Base-by-base conservation (phyloP, 2,329 filamentous ascomycete species). In the Curvularia spicifera region DNA sequence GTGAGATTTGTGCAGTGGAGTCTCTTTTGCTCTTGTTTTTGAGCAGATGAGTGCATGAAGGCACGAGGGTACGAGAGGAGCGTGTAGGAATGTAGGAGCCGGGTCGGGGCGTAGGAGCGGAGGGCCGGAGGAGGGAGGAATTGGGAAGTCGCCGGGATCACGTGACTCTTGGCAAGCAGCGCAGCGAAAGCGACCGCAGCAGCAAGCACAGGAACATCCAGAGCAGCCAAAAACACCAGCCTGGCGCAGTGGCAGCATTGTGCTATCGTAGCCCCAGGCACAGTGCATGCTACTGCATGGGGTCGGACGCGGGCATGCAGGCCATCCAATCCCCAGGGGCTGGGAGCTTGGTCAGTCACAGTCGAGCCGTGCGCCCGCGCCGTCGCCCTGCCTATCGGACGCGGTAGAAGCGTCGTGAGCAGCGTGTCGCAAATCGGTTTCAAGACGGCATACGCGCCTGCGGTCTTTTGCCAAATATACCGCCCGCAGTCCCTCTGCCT, bases 341-440 rank as follows among this genome's bases (percentile, higher is more conserved):
- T 31, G 24, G 44, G 44, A 33, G 8, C 40, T 35, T 43, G 40
- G 22, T 24, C 18, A 8, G 24, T n/a, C 44, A 20, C 31, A 29
- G 44, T 31, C 44, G 44, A 47, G 44, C 59, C 48, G 59, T 63
- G 64, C 60, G 50, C 22, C 22, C 26, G 26, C 26, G 26, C 26
- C 26, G 26, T 28, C 26, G 26, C 40, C n/a, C 40, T 52, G 60
- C 58, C 65, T 67, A 68, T 69, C 67, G 68, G 61, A 59, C 58
- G 37, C 46, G 40, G 57, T 44, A 63, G 51, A 59, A 55, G 60
- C 63, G 59, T 69, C 62, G 59, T 46, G 53, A 64, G 67, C 59
- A 60, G 56, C 46, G 53, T 65, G 66, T 70, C 62, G 64, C 68
- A 70, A 61, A 61, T 64, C 18, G 59, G 68, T 70, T 70, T 70